These are phyloP conservation scores for Solanum hybrid DNA, from an alignment of 305 asterid genomes.

Conservation along the genomic window DNA sequence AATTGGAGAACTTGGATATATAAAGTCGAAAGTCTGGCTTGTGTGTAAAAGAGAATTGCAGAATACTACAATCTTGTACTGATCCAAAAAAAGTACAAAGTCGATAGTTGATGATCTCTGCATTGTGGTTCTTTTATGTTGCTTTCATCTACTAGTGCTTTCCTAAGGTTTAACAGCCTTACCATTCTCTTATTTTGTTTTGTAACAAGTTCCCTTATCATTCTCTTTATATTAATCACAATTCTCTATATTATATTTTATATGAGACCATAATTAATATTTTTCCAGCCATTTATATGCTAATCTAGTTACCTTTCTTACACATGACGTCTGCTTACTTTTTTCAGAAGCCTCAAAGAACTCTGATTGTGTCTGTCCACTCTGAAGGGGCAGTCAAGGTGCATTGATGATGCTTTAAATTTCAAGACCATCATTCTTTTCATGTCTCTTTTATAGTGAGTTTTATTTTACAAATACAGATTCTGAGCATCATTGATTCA, in stretches of 20 bases:
- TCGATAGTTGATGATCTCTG: neutral
- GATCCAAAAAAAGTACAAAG: neutral
- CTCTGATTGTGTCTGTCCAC: conserved; percentile 70
- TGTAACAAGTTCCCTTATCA: neutral
- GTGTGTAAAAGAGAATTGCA: neutral
- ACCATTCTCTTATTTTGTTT: neutral
- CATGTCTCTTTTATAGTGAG: conserved; percentile 10
- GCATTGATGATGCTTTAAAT: conserved; percentile 10
- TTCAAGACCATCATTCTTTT: conserved; percentile 11
- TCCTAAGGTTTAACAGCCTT: neutral
- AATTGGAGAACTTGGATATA: neutral
- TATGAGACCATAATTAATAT: neutral
- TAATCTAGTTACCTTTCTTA: conserved; percentile 5
- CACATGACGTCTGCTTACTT: conserved; percentile 16
- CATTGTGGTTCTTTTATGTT: neutral
- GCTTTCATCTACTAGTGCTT: neutral
- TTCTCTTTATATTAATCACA: neutral
- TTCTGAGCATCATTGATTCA: conserved; percentile 84
- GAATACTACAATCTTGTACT: neutral
- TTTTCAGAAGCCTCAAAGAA: conserved; percentile 88
- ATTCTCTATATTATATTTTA: neutral
- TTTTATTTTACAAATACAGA: conserved; percentile 41
- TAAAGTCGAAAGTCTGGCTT: neutral
- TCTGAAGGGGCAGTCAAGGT: conserved; percentile 98
- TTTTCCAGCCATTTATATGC: neutral